Base-by-base conservation (phyloP, 495 filamentous ascomycete species). In the Cetradonia linearis region DNA sequence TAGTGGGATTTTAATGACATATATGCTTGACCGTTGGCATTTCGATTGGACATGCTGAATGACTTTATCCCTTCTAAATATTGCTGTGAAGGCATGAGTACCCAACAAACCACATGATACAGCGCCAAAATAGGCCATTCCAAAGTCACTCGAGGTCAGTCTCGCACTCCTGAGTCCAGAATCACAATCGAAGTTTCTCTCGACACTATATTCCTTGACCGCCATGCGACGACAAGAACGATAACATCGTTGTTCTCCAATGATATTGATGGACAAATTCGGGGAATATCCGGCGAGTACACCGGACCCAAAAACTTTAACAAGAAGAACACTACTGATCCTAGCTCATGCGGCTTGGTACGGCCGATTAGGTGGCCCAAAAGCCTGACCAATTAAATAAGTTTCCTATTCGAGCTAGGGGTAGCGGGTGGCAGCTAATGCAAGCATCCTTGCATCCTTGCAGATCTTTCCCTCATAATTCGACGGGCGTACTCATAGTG, bases 281-380 rank as follows among this genome's bases (percentile, higher is more conserved):
- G 54, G 54, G 36, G 38, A 56, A 56, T 40, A 37, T 9, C 36
- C n/a, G 54, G 54, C 36, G 54, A n/a, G 25, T 42, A 42, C 54
- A 56, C 36, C 38, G 54, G 54, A 44, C 18, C 36, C 54, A n/a
- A 38, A 11, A 44, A 56, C 34, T 18, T 37, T 44, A 44, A 30
- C 16, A 27, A 18, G 20, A 18, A 42, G 23, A n/a, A 44, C 36
- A 34, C 54, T 56, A 56, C 20, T 0, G 9, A 4, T 46, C 10
- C 3, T 25, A 46, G 42, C 42, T 10, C 6, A 56, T 40, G 54
- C 54, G 34, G 36, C 33, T 18, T 56, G 54, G 36, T 40, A 34
- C 38, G 54, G 38, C 54, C 54, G 36, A 38, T 10, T 40, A 36
- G 25, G 34, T 20, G 54, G 40, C 54, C 34, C 30, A 53, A 18